Evolutionary conservation across 345 rosid genomes (phyloP), one percentile per base, ranked within the genome.

Genomic region (Conringia planisiliqua): DNA sequence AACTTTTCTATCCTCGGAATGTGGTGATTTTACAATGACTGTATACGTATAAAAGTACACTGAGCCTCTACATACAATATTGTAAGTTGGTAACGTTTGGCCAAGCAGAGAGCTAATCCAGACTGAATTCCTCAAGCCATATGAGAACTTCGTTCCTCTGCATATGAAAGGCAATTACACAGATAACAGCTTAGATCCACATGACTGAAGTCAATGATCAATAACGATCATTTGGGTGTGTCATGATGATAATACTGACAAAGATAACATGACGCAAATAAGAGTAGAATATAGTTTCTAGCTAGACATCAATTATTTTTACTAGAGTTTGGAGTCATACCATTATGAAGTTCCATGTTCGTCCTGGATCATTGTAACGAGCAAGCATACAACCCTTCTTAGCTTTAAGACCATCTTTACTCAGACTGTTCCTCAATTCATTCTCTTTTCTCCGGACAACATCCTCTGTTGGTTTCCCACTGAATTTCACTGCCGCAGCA

Each of bases 311-410:
- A 68, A 33, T 22, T 27, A 32, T 22, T 8, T 8, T 3, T 17
- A 10, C 20, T 48, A 40, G 40, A 72, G 26, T 6, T 39, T 0
- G 20, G 30, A 71, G 30, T 13, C 74, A 54, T 87, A 94, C 96
- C 96, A 89, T 79, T 54, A 75, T 84, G 72, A 87, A 86, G 83
- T 43, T 84, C 95, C 88, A 72, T 43, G 95, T 94, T 75, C 86
- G 72, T 74, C 95, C 91, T 1, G 93, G 96, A 83, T 91, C 98
- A 74, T 94, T 91, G 82, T 94, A 91, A 59, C 96, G 90, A 42
- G 98, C 96, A 48, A 90, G 88, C 83, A 89, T 73, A 73, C 95
- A 87, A 66, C 97, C 96, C 17, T 3, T 77, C 73, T 69, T 83
- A 32, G 92, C 86, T 80, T 64, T 86, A 67, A 89, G 90, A 66